Conservation (phyloP, 805 yeast species). For the Metschnikowia koreensis region DNA sequence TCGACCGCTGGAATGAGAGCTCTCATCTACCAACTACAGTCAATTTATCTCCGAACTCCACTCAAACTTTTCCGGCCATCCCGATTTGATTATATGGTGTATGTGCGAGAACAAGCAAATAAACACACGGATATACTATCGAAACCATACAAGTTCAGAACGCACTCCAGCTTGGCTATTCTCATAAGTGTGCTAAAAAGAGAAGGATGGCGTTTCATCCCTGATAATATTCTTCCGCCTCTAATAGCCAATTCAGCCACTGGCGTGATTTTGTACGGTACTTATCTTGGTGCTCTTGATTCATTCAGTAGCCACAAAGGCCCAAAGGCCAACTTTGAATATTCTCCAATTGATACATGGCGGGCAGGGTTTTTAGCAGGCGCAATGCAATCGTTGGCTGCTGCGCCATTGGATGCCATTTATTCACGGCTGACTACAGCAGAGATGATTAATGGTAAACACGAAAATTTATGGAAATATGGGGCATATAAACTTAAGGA, state of each 20-base stretch:
- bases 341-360: constrained; percentile 52
- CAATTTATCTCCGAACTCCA: constrained; percentile 76
- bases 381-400: constrained; percentile 80
- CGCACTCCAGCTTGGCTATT: constrained; percentile 80
- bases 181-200: constrained; percentile 64
- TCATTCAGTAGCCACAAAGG: constrained; percentile 19
- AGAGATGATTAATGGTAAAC: constrained; percentile 64
- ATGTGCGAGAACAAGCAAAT: constrained; percentile 51
- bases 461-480: constrained; percentile 75
- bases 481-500: constrained; percentile 65
- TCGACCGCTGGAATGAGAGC: constrained; percentile 87
- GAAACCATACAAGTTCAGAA: constrained; percentile 53
- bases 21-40: constrained; percentile 69
- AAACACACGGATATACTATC: constrained; percentile 44
- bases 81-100: constrained; percentile 79
- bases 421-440: constrained; percentile 76
- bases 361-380: constrained; percentile 87
- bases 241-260: constrained; percentile 84
- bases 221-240: constrained; percentile 85
- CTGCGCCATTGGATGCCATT: constrained; percentile 92
- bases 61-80: constrained; percentile 89
- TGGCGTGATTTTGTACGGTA: constrained; percentile 80
- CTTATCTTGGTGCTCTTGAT: constrained; percentile 62
- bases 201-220: constrained; percentile 86
- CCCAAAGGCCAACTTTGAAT: constrained; percentile 13